These are phyloP conservation scores for Metroxylon sagu DNA, from an alignment of 176 grass and related monocot genomes.

Conservation along the genomic window DNA sequence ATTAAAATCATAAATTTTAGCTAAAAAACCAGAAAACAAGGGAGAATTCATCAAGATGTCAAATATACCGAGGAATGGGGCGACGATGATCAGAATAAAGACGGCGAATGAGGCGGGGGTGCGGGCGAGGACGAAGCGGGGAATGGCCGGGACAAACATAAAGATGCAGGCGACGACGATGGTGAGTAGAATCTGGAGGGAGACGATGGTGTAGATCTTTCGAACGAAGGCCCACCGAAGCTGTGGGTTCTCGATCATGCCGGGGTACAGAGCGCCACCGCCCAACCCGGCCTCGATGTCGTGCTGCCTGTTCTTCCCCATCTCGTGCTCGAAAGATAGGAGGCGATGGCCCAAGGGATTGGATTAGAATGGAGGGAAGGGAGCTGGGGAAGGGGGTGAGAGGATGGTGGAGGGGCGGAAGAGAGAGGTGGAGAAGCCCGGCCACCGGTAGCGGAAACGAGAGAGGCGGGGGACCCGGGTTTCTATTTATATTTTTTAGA, in stretches of 20 bases:
- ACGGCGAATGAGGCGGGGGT: slow-evolving; percentile 30
- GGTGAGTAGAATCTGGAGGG: slow-evolving; percentile 44
- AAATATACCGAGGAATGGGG: slow-evolving; percentile 32
- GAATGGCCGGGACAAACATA: slow-evolving; percentile 31
- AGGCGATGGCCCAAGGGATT: background rate
- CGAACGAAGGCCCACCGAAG: slow-evolving; percentile 79
- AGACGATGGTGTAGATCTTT: slow-evolving; percentile 52
- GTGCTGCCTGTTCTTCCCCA: background rate
- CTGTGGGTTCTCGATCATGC: slow-evolving; percentile 50
- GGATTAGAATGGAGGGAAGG: slow-evolving; percentile 13
- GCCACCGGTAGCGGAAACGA: no score
- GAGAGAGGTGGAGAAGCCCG: background rate
- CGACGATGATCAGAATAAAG: slow-evolving; percentile 29
- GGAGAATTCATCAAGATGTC: background rate
- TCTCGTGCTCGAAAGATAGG: background rate
- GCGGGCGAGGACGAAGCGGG: slow-evolving; percentile 33
- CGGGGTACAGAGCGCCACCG: slow-evolving; percentile 24
- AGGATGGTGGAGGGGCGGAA: slow-evolving; percentile 1
- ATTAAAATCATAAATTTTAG: background rate
- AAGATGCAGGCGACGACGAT: slow-evolving; percentile 25
- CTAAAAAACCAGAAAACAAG: background rate
- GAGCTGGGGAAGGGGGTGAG: background rate
- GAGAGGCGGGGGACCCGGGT: no score
- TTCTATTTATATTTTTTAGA: no score
- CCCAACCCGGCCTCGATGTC: slow-evolving; percentile 22